A percentile compares a stretch with the other conserved stretches of the same genome.
Conservation (phyloP, 2,329 filamentous ascomycete species). For the Kalmusia sp. region DNA sequence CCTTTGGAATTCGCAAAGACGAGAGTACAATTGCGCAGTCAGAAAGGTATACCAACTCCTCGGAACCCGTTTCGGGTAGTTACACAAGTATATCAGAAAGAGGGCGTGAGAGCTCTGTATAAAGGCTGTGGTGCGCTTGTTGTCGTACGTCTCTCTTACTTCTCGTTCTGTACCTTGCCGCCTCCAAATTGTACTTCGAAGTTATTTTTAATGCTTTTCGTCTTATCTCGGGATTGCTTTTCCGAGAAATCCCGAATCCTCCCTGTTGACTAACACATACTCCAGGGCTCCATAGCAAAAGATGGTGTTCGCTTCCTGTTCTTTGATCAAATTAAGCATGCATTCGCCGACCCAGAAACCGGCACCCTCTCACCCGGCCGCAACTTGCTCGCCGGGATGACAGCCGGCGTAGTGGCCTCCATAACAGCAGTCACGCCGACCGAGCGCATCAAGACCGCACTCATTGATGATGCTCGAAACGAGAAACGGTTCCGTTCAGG, state of each 20-base stretch:
- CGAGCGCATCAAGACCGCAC: slow-evolving; percentile 71
- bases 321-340: slow-evolving; percentile 70
- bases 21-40: slow-evolving; percentile 62
- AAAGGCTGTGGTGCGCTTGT: slow-evolving; percentile 69
- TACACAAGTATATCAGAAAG: slow-evolving; percentile 59
- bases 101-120: slow-evolving; percentile 66
- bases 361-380: slow-evolving; percentile 63
- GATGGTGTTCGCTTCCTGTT: slow-evolving; percentile 71
- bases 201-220: neutral
- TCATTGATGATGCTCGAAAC: slow-evolving; percentile 67
- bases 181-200: too few species aligned
- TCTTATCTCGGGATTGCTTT: slow-evolving; percentile 10
- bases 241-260: slow-evolving; percentile 12
- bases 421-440: slow-evolving; percentile 72
- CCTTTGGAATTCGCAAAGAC: slow-evolving; percentile 75
- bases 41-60: slow-evolving; percentile 53
- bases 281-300: slow-evolving; percentile 65
- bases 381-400: slow-evolving; percentile 70
- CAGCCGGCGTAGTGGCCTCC: slow-evolving; percentile 66
- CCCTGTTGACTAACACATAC: slow-evolving; percentile 13
- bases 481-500: slow-evolving; percentile 59
- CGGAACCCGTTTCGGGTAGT: slow-evolving; percentile 67
- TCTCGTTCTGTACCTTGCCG: neutral
- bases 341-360: slow-evolving; percentile 61
- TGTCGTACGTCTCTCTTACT: slow-evolving; percentile 41